These are phyloP conservation scores for Kuraishia piskuri DNA, from an alignment of 805 yeast species.

Conservation along the genomic window DNA sequence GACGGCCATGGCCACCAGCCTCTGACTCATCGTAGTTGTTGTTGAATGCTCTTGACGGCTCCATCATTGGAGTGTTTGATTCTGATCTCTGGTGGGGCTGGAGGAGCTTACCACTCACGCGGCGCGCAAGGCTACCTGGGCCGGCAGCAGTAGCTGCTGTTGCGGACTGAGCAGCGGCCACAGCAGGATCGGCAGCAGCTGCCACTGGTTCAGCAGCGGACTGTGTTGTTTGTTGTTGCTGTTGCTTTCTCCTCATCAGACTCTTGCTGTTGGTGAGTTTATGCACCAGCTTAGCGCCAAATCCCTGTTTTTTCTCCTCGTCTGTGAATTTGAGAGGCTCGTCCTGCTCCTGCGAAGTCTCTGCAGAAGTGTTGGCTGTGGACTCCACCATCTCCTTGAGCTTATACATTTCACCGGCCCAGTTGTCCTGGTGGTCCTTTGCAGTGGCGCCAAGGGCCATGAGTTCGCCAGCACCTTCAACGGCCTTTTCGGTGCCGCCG, in stretches of 20 bases:
- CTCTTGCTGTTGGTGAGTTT: slow-evolving; percentile 37
- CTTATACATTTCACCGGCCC: slow-evolving; percentile 62
- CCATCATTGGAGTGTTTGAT: slow-evolving; percentile 9
- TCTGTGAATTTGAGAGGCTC: slow-evolving; percentile 21
- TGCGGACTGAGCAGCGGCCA: too few species aligned
- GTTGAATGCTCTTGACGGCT: background rate
- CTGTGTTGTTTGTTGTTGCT: too few species aligned
- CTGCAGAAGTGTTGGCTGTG: slow-evolving; percentile 11
- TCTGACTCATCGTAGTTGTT: background rate
- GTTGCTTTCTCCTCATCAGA: slow-evolving; percentile 7
- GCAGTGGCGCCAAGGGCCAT: slow-evolving; percentile 78
- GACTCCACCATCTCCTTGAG: slow-evolving; percentile 27
- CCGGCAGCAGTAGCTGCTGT: background rate
- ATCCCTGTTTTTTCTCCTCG: slow-evolving; percentile 24
- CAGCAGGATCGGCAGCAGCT: background rate
- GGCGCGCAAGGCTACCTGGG: background rate
- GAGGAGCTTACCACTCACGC: background rate
- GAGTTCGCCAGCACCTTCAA: slow-evolving; percentile 38
- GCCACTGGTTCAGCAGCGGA: background rate
- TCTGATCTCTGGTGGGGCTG: slow-evolving; percentile 8
- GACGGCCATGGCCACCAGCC: background rate
- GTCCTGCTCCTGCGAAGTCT: slow-evolving; percentile 14
- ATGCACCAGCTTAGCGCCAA: slow-evolving; percentile 34
- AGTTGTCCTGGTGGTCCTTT: slow-evolving; percentile 63
- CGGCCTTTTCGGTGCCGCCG: background rate